Percentiles rank a stretch among this genome's conserved stretches.
These are phyloP conservation scores for Phytophthora parvispora DNA, from an alignment of 352 stramenopile genomes.

Conservation along the genomic window DNA sequence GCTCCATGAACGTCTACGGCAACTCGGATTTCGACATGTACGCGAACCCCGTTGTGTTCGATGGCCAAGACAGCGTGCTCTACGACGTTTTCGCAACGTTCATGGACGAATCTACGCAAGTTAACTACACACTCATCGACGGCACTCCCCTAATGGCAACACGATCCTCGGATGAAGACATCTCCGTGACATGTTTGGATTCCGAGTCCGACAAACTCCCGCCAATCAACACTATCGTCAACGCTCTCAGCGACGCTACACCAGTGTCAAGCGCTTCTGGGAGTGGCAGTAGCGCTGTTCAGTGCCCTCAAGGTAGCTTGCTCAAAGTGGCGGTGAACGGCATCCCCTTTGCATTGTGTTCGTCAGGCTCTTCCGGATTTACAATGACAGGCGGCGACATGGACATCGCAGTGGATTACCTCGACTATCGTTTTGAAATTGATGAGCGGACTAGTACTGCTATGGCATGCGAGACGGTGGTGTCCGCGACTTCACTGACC, in stretches of 20 bases:
- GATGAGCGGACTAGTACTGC: not conserved
- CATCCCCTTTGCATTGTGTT: slow-evolving; percentile 18
- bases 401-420: slow-evolving; percentile 3
- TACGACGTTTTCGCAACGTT: slow-evolving; percentile 36
- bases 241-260: slow-evolving; percentile 12
- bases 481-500: not conserved
- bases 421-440: not conserved
- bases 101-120: slow-evolving; percentile 11
- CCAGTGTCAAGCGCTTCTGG: not conserved
- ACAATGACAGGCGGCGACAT: slow-evolving; percentile 1
- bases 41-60: slow-evolving; percentile 25
- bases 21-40: slow-evolving; percentile 38
- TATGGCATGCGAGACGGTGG: not conserved
- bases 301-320: not conserved
- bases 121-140: slow-evolving; percentile 43
- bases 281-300: not conserved
- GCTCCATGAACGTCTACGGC: slow-evolving; percentile 39
- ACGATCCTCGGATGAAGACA: slow-evolving; percentile 6
- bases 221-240: slow-evolving; percentile 23
- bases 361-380: slow-evolving; percentile 1
- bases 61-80: slow-evolving; percentile 17
- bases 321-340: slow-evolving; percentile 15
- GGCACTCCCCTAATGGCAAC: slow-evolving; percentile 27
- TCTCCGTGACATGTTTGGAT: slow-evolving; percentile 17
- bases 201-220: slow-evolving; percentile 16